Base-by-base conservation (phyloP, 768 basidiomycete species). In the Mycena galericulata region DNA sequence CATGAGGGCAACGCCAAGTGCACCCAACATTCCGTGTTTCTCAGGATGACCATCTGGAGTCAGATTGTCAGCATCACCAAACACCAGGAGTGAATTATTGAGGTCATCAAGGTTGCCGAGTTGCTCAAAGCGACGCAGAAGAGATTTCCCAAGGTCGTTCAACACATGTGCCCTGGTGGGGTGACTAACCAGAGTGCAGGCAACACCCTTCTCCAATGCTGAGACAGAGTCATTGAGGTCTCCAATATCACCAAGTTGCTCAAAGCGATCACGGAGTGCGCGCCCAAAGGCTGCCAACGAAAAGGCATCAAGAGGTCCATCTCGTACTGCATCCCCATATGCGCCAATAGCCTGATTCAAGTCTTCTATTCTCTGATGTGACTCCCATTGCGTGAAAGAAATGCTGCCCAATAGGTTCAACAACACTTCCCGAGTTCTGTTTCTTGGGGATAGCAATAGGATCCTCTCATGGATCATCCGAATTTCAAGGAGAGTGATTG, bases 241-340 rank as follows among this genome's bases (percentile, higher is more conserved):
- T 12, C 24, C 46, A 27, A 47, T 22, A 47, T 47, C 24, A 27
- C 46, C 46, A 12, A 47, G 46, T 47, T 15, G 46, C 24, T 27
- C 24, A 27, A 47, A 47, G 14, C 46, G 46, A 47, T 26, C 46
- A 27, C 26, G n/a, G 46, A 47, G 46, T 27, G 46, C 14, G n/a
- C 9, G 10, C 24, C 46, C 46, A 26, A 47, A 27, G 24, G 24
- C 26, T n/a, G 12, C 30, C 12, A 32, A 30, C 5, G 45, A 46
- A 1, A n/a, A 27, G 30, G 20, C 34, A 34, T 49, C 32, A 17
- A 14, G 15, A 38, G 58, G 46, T 29, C 38, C 46, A 38, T 60
- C 58, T 11, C 56, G 56, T 8, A 58, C 56, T 18, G 56, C 56
- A 46, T 58, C 56, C 10, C 20, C 43, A 32, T 58, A 58, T 22